These are phyloP conservation scores for Melaleuca alternifolia DNA, from an alignment of 345 rosid species.

Conservation along the genomic window DNA sequence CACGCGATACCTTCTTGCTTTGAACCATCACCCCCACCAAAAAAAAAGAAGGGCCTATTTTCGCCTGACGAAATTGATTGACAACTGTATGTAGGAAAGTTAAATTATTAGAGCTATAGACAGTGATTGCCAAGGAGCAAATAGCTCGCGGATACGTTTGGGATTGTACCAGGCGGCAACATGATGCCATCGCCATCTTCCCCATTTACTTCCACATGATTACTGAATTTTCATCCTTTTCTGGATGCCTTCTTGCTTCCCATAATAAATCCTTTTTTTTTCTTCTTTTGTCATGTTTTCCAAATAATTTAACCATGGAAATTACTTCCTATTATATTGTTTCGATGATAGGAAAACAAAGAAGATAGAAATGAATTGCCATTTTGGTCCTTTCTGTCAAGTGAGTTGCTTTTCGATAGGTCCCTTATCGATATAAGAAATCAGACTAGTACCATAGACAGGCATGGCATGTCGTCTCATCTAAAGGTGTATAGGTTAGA, in stretches of 20 bases:
- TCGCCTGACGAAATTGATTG: not conserved
- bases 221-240: not conserved
- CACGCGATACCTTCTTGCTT: not conserved
- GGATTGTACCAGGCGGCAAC: not conserved
- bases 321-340: not conserved
- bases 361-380: not conserved
- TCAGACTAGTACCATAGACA: accelerated
- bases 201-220: not conserved
- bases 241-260: not conserved
- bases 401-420: not conserved
- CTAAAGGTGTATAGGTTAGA: not conserved
- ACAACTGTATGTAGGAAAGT: not conserved
- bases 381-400: not conserved
- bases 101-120: not conserved
- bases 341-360: no score
- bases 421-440: not conserved
- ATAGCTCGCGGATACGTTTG: not conserved
- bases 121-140: not conserved
- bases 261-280: not conserved
- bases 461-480: not conserved
- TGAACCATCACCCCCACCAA: no score
- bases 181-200: not conserved
- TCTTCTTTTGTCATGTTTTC: not conserved
- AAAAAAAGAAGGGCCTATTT: not conserved
- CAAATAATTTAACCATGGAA: not conserved